Conservation (phyloP, 441 rosid species). For the Gossypium davidsonii region DNA sequence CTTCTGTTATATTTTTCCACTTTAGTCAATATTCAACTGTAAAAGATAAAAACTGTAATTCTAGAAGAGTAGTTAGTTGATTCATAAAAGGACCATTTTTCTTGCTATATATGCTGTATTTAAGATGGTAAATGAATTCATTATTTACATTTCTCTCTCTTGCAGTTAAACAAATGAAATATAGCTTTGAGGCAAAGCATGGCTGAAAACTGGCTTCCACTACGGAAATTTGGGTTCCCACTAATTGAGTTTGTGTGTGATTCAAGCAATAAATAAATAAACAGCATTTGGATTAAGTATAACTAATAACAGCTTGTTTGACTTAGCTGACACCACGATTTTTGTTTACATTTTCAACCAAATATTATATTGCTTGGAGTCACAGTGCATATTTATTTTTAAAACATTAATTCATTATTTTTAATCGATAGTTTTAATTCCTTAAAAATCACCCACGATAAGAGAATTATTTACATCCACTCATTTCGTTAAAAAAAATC, state of each 20-base stretch:
- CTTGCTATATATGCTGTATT: neutral
- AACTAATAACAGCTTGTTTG: neutral
- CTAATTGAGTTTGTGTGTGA: conserved; percentile 1
- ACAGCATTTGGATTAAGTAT: neutral
- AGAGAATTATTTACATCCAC: too few relatives aligned
- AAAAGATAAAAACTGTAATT: neutral
- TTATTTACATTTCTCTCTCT: neutral
- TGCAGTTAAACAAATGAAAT: neutral
- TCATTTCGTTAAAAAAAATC: neutral
- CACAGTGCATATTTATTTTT: too few relatives aligned
- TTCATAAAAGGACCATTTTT: neutral
- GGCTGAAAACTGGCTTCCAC: neutral
- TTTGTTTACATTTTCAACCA: too few relatives aligned
- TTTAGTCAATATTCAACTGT: neutral
- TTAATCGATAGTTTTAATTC: too few relatives aligned
- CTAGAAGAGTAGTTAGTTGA: neutral
- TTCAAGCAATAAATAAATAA: conserved; percentile 10
- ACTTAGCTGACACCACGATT: neutral
- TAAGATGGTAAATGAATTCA: neutral
- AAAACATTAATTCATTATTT: too few relatives aligned
- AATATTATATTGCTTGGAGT: neutral
- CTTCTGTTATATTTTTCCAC: neutral
- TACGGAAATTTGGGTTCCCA: neutral
- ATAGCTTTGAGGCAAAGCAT: conserved; percentile 10
- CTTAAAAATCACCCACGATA: too few relatives aligned